phyloP scores from a whole-genome alignment of 2,329 filamentous ascomycete species.

The Rugonectria rugulosa region DNA sequence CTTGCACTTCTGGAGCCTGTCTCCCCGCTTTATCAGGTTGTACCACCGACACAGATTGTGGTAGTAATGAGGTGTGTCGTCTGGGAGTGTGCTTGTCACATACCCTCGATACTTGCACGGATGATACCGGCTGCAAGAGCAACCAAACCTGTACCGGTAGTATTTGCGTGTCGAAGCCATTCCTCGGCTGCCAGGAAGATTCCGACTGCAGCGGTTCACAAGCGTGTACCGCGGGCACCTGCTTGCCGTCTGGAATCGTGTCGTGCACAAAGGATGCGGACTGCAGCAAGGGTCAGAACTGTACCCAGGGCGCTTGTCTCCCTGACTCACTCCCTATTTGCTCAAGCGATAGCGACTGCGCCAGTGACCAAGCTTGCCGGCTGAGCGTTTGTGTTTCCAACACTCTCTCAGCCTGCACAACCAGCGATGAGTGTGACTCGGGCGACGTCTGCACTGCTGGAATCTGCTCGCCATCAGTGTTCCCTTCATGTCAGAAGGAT shows the following conservation, averaged over 20 bases:
- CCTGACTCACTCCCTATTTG: slow-evolving; percentile 9
- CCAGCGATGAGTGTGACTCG: neutral
- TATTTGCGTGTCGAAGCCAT: slow-evolving; percentile 3
- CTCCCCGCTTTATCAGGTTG: slow-evolving; percentile 12
- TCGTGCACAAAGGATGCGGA: neutral
- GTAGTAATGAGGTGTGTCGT: slow-evolving; percentile 5
- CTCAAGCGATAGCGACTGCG: slow-evolving; percentile 2
- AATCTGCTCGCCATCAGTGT: slow-evolving; percentile 4
- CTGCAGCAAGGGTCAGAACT: slow-evolving; percentile 3
- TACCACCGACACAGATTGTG: neutral
- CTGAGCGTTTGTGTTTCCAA: slow-evolving; percentile 10
- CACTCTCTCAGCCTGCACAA: neutral
- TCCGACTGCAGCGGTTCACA: slow-evolving; percentile 1
- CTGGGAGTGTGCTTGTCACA: slow-evolving; percentile 13
- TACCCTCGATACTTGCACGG: slow-evolving; percentile 1
- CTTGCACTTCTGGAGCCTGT: slow-evolving; percentile 10
- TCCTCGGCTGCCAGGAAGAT: slow-evolving; percentile 8
- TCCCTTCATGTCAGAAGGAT: slow-evolving; percentile 10
- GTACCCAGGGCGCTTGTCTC: slow-evolving; percentile 7
- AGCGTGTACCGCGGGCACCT: slow-evolving; percentile 9
- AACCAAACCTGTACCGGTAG: slow-evolving; percentile 12
- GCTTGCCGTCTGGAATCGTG: slow-evolving; percentile 1
- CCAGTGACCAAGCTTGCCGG: slow-evolving; percentile 6
- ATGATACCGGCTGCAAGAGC: neutral
- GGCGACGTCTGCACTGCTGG: slow-evolving; percentile 11